Base-by-base conservation (phyloP, 768 basidiomycete genomes). In the Kwoniella sp. region DNA sequence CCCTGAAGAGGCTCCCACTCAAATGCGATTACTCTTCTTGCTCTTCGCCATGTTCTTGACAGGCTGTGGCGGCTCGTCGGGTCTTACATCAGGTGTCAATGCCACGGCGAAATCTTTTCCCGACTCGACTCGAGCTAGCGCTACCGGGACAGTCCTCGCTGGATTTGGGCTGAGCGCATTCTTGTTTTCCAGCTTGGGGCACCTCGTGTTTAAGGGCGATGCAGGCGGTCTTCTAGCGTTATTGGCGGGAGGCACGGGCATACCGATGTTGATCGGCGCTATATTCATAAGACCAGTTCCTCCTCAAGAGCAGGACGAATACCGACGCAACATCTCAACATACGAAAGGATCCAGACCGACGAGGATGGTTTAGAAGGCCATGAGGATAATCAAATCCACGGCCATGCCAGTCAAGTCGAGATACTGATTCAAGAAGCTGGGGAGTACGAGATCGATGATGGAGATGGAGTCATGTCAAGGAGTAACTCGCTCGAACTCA, bases 111-210 rank as follows among this genome's bases (percentile, higher is more conserved):
- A 90, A 68, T 86, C 86, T 21, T 93, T 92, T 69, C 86, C 90
- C 0, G 87, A 91, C 64, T 81, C 80, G 48, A 83, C 85, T 40
- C 84, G 91, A 21, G 91, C 88, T 12, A 87, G 87, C 0, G 85
- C 87, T 9, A 90, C 89, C 0, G 88, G 88, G 1, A 76, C 91
- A 9, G 91, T 93, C 33, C 80, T 92, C 21, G 90, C 91, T 0
- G 92, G 91, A 30, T 92, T 91, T 67, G 92, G 93, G 0, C 85
- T 97, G 17, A 92, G 91, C 0, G 93, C 93, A 0, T 95, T 95
- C 82, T 83, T 90, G 66, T 96, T 94, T 80, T 90, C 90, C 13
- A 84, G 87, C 0, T 80, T 94, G 37, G 87, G 91, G 0, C 87
- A 88, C 60, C 72, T 85, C 0, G 77, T 88, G 47, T 94, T 87